Base-by-base conservation (phyloP, 805 yeast genomes). In the Maudiozyma serrabonitensis region DNA sequence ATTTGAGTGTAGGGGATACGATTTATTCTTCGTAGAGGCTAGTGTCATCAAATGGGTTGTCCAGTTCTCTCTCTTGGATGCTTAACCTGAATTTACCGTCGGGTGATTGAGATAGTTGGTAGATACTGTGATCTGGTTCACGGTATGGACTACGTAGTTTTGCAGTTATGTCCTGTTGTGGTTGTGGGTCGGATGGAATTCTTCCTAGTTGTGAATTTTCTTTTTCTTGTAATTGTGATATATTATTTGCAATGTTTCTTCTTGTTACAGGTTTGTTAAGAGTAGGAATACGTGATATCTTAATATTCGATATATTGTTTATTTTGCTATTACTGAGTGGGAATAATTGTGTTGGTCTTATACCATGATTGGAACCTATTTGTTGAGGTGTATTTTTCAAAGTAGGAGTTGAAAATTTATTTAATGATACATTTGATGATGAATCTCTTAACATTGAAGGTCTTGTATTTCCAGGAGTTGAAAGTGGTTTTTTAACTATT, bases 11-110 rank as follows among this genome's bases (percentile, higher is more conserved):
- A 1, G 9, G 11, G 21, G 13, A 5, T 19, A 5, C 15, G 4
- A 8, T 9, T 25, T 35, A 42, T 13, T 65, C 68, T 26, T 57
- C 61, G 46, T 62, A 50, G 39, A 65, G 54, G 43, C 68, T 63
- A 5, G 67, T 61, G 37, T 65, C 68, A 31, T 63, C 66, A 41
- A 54, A 54, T 19, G 54, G 55, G 15, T 53, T 54, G 34, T 50
- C 62, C 18, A 53, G 45, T 15, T 48, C 53, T 13, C 52, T 48
- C 32, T 57, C 52, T 34, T 56, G 54, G 11, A 63, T 53, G 43
- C 62, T 60, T n/a, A 64, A 47, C 31, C 53, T 56, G 46, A 57
- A 57, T 41, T 60, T 64, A 4, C 68, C 69, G 23, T 61, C 68
- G 2, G 67, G 67, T 1, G 68, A 62, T 55, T 52, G 56, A 5